Percentiles rank a stretch among this genome's conserved stretches.
Evolutionary conservation across 2,329 filamentous ascomycete species (phyloP).

Genomic region (Lachnum nothofagi): DNA sequence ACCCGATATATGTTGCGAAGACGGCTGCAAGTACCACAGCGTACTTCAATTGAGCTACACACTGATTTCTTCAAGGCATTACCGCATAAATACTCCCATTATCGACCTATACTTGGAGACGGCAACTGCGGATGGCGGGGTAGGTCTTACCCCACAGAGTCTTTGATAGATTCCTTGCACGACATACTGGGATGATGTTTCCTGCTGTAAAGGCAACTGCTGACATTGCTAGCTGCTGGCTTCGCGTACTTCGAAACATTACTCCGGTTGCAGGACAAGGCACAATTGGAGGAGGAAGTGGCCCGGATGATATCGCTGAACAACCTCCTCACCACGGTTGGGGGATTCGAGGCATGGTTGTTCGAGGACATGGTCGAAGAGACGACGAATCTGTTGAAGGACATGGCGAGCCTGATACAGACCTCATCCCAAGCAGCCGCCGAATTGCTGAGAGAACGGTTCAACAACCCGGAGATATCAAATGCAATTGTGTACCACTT

Average conservation of each 20-base stretch:
- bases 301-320: constrained; percentile 67
- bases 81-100: constrained; percentile 78
- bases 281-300: constrained; percentile 64
- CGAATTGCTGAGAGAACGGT: constrained; percentile 54
- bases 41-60: not conserved
- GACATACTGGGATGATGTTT: constrained; percentile 1
- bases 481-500: constrained; percentile 80
- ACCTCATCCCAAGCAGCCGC: constrained; percentile 42
- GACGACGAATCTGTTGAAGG: constrained; percentile 62
- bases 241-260: constrained; percentile 91
- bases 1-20: constrained; percentile 79
- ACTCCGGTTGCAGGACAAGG: constrained; percentile 59
- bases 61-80: constrained; percentile 55
- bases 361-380: constrained; percentile 82
- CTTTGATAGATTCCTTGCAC: constrained; percentile 11
- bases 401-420: constrained; percentile 54
- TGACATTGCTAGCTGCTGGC: constrained; percentile 63
- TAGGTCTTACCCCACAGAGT: constrained; percentile 45
- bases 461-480: constrained; percentile 67
- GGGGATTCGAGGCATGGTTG: constrained; percentile 64
- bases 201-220: constrained; percentile 14
- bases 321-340: constrained; percentile 63
- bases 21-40: constrained; percentile 61
- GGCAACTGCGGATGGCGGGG: constrained; percentile 98
- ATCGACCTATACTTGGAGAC: constrained; percentile 82